phyloP scores from a whole-genome alignment of 2,329 filamentous ascomycete genomes.

The Aspergillus latus region DNA sequence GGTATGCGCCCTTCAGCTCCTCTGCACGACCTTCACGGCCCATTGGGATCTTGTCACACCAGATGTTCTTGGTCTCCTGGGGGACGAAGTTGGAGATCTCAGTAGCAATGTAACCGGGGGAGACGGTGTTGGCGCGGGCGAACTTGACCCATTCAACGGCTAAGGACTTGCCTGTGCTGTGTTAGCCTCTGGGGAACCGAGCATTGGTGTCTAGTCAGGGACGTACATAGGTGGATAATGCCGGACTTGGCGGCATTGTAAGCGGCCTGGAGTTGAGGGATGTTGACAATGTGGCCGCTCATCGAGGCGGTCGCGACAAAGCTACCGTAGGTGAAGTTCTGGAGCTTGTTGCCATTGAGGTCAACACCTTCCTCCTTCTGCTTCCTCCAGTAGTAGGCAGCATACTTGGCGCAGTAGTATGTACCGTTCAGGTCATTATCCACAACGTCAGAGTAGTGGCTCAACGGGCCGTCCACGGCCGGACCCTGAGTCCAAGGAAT shows the following conservation, averaged over 20 bases:
- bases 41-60: conserved; percentile 79
- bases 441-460: conserved; percentile 67
- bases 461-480: conserved; percentile 64
- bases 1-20: conserved; percentile 79
- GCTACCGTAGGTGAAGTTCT: conserved; percentile 63
- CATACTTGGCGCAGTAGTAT: conserved; percentile 64
- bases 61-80: conserved; percentile 67
- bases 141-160: conserved; percentile 77
- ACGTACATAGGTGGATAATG: conserved; percentile 49
- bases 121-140: conserved; percentile 70
- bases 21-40: conserved; percentile 69
- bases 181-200: not conserved
- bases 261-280: conserved; percentile 71
- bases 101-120: conserved; percentile 73
- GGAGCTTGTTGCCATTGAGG: conserved; percentile 60
- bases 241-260: conserved; percentile 65
- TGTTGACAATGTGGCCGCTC: conserved; percentile 74
- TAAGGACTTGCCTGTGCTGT: conserved; percentile 60
- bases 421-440: conserved; percentile 59
- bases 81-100: conserved; percentile 68
- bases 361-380: conserved; percentile 69
- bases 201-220: not conserved
- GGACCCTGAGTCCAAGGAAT: conserved; percentile 70
- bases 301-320: conserved; percentile 79
- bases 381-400: conserved; percentile 67